Evolutionary conservation across 2,329 filamentous ascomycete genomes (phyloP).

Genomic region (Penicillium sclerotigenum): DNA sequence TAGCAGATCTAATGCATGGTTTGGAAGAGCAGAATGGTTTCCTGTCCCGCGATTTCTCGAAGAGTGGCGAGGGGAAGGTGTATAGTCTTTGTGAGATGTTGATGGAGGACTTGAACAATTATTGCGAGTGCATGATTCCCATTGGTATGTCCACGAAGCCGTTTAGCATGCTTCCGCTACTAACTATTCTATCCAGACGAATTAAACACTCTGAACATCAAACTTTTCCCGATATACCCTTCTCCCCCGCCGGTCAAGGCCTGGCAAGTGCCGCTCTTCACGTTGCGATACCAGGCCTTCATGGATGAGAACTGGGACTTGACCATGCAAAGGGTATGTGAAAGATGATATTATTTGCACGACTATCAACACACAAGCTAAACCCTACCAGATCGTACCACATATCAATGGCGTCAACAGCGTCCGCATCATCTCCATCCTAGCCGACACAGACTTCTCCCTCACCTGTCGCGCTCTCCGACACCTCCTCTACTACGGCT

Average conservation of each 20-base stretch:
- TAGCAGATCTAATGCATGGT: conserved; percentile 80
- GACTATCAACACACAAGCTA: background rate
- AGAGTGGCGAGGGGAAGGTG: conserved; percentile 50
- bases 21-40: conserved; percentile 91
- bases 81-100: conserved; percentile 78
- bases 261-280: conserved; percentile 85
- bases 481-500: conserved; percentile 90
- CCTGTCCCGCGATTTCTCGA: conserved; percentile 51
- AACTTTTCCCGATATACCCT: conserved; percentile 80
- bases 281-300: conserved; percentile 53
- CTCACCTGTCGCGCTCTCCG: conserved; percentile 82
- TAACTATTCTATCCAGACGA: conserved; percentile 59
- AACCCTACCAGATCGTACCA: conserved; percentile 61
- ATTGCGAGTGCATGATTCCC: conserved; percentile 97
- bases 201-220: conserved; percentile 92
- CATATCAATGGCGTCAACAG: conserved; percentile 90
- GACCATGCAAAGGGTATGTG: conserved; percentile 48
- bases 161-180: background rate
- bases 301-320: conserved; percentile 56
- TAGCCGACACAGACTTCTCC: conserved; percentile 80
- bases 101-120: conserved; percentile 92
- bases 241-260: conserved; percentile 73
- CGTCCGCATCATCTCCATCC: conserved; percentile 78
- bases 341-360: background rate
- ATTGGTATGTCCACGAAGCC: conserved; percentile 62